These are phyloP conservation scores for Vanrija sp. DNA, from an alignment of 1,284 basidiomycete species.

Conservation along the genomic window DNA sequence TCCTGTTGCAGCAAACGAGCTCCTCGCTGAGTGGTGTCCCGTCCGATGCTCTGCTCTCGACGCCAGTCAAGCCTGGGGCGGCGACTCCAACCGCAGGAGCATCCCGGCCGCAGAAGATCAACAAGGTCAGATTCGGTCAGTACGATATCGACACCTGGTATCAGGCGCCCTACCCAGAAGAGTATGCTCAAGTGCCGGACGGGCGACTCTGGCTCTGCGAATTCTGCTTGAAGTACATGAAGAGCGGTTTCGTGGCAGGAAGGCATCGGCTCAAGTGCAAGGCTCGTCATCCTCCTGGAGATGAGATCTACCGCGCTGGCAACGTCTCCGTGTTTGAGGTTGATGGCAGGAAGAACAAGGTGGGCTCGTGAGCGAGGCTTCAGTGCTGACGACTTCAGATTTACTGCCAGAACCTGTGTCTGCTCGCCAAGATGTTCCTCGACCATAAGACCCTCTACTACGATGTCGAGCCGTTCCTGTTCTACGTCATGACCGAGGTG, in stretches of 20 bases:
- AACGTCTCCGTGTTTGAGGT: slow-evolving; percentile 92
- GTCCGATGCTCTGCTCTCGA: not conserved
- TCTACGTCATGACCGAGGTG: slow-evolving; percentile 93
- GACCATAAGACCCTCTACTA: slow-evolving; percentile 99
- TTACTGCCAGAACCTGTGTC: slow-evolving; percentile 98
- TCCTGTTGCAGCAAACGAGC: slow-evolving; percentile 31
- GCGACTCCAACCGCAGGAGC: slow-evolving; percentile 1
- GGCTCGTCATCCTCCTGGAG: slow-evolving; percentile 88
- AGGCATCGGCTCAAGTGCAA: slow-evolving; percentile 96
- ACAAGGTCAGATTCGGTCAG: slow-evolving; percentile 84
- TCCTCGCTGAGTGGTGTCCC: slow-evolving; percentile 14
- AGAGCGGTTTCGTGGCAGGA: slow-evolving; percentile 80
- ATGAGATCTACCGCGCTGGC: slow-evolving; percentile 95
- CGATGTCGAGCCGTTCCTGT: slow-evolving; percentile 98
- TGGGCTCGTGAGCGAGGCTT: slow-evolving; percentile 48
- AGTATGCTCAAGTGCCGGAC: slow-evolving; percentile 89
- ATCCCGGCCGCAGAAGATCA: slow-evolving; percentile 55
- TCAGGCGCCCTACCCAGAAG: slow-evolving; percentile 97
- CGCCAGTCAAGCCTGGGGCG: slow-evolving; percentile 3
- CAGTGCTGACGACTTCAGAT: slow-evolving; percentile 56
- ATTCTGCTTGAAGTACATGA: slow-evolving; percentile 98
- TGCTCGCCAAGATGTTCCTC: slow-evolving; percentile 98
- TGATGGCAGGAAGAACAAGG: slow-evolving; percentile 93
- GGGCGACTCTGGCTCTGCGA: slow-evolving; percentile 96
- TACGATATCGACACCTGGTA: slow-evolving; percentile 98